Evolutionary conservation across 2,329 filamentous ascomycete genomes (phyloP), one percentile per base, ranked within the genome.

Genomic region (Botrytis galanthina): DNA sequence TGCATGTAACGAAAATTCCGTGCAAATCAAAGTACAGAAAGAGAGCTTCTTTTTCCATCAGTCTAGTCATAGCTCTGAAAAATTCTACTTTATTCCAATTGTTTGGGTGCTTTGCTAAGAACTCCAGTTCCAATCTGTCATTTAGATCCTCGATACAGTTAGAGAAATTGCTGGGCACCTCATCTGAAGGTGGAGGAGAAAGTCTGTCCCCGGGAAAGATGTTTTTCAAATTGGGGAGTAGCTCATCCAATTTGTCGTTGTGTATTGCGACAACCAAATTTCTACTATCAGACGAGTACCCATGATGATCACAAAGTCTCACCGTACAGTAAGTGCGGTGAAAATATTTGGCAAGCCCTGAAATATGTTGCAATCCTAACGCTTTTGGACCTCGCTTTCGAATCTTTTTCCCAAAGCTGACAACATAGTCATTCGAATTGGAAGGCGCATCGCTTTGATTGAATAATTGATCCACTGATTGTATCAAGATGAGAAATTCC

Each of bases 11-110:
- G 37, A 74, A 54, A 3, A 75, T 54, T 10, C 63, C 64, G 46
- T 75, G 75, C 48, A 75, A 77, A 54, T 77, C 72, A 35, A 75
- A 77, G n/a, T 75, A 71, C 7, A 78, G 67, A 2, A 72, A 71
- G 18, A 73, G 73, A 10, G 54, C 35, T 70, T 78, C 76, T 37
- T 73, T 73, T 12, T 62, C 29, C 4, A 76, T 18, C 14, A 67
- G 66, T 22, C 72, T 74, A 51, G 66, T 69, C 35, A 77, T 62
- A 1, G 54, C 60, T 20, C 73, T 32, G 4, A 78, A 70, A 29
- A 75, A 71, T 61, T 78, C 73, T 18, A 75, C 61, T 16, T 35
- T 61, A 4, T 70, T 75, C 18, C 76, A 69, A 3, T 68, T 64
- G 20, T 66, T 39, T 20, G 73, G 71, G 20, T 61, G 37, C 37